Conservation (phyloP, 2,329 filamentous ascomycete genomes). For the Beauveria brongniartii region DNA sequence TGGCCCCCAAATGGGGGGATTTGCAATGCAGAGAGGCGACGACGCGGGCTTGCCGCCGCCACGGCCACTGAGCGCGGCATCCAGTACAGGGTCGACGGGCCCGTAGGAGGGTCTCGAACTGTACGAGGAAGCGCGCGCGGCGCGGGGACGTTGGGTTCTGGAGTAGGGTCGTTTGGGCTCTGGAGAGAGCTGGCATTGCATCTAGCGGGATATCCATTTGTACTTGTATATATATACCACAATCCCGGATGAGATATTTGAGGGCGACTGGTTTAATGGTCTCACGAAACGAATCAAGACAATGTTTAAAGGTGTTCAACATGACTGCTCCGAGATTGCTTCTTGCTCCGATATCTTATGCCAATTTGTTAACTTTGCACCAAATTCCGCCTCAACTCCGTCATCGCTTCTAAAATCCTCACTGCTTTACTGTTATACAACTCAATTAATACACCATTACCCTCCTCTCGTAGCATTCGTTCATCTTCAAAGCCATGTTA, state of each 20-base stretch:
- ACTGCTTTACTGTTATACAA: neutral
- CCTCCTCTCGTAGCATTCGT: too few species aligned
- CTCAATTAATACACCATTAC: neutral
- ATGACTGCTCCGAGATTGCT: neutral
- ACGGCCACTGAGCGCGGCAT: conserved; percentile 31
- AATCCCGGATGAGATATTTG: neutral
- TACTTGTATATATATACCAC: neutral
- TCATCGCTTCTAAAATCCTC: neutral
- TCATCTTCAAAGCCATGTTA: neutral
- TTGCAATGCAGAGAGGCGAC: conserved; percentile 30
- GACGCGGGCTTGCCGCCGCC: conserved; percentile 26
- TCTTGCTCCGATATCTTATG: neutral
- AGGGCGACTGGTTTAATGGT: neutral
- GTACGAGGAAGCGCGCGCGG: neutral
- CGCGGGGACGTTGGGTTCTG: conserved; percentile 21
- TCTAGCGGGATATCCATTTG: neutral
- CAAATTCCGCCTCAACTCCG: neutral
- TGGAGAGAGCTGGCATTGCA: neutral
- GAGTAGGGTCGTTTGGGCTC: neutral
- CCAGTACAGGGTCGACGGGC: conserved; percentile 35
- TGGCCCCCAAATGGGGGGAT: conserved; percentile 25
- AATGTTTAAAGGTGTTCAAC: neutral
- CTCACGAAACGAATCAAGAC: neutral
- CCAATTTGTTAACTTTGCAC: neutral
- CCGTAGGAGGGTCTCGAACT: conserved; percentile 18